Percentiles rank a stretch among this genome's conserved stretches.
Conservation (phyloP, 2,329 filamentous ascomycete species). For the Aspergillus brasiliensis region DNA sequence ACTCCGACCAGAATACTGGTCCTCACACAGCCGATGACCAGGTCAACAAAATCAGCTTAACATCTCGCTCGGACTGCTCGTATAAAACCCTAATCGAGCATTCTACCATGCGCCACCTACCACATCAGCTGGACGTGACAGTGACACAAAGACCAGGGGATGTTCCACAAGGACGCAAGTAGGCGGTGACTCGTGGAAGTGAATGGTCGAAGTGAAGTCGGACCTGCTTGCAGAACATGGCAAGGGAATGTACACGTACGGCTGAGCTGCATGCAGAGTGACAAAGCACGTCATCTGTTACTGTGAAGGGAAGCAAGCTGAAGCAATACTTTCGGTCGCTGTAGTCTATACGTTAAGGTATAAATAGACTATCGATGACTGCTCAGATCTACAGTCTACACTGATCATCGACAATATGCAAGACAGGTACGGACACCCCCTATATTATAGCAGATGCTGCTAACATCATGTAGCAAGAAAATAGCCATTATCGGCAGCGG, state of each 20-base stretch:
- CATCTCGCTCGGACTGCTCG: too few species aligned
- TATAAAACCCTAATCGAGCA: too few species aligned
- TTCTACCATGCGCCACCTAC: too few species aligned
- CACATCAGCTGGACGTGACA: too few species aligned
- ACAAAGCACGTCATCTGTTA: not conserved
- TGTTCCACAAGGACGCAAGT: too few species aligned
- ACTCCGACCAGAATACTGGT: too few species aligned
- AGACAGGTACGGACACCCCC: not conserved
- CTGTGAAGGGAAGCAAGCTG: not conserved
- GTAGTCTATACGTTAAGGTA: not conserved
- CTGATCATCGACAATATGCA: not conserved
- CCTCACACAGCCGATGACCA: too few species aligned
- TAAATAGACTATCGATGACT: not conserved
- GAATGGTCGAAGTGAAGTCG: not conserved
- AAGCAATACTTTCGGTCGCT: not conserved
- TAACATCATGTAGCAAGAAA: not conserved
- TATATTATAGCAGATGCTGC: not conserved
- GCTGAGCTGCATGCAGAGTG: not conserved
- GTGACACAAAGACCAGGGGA: too few species aligned
- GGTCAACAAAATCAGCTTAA: too few species aligned
- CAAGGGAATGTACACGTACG: not conserved
- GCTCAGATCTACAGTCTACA: not conserved
- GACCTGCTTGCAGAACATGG: not conserved
- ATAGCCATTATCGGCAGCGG: conserved; percentile 10
- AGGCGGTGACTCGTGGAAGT: too few species aligned